Base-by-base conservation (phyloP, 73 alveolate genomes). In the Stentor coeruleus region DNA sequence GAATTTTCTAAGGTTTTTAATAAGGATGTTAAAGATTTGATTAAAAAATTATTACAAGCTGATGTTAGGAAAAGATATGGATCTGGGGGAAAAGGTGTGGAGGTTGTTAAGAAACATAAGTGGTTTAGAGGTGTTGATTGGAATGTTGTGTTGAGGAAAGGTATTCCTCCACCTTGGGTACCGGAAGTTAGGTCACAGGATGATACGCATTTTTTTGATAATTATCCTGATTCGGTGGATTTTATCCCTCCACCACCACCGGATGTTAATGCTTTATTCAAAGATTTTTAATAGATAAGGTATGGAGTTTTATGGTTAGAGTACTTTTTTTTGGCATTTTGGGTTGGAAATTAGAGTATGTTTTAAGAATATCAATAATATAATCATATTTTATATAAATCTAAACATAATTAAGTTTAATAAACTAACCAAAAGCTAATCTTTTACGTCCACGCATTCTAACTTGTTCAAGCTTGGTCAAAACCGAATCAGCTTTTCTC, bases 141-240 rank as follows among this genome's bases (percentile, higher is more conserved):
- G 97, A 82, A 49, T 6, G 15, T 59, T 39, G 94, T 93, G 0
- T 73, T 83, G 39, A 76, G 58, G 42, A 88, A 89, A 76, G 77
- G 89, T 73, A 83, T 91, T 35, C 98, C 96, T 35, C 91, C 98
- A 6, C 98, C 98, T 35, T 93, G 98, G 98, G 88, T 93, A n/a
- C 98, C 98, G n/a, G 87, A 84, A 20, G 76, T 93, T 28, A 85
- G 86, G 59, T 75, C 87, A 66, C 88, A 60, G 20, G 93, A 84
- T 20, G 98, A 93, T 74, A 93, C 95, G 3, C 82, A 83, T 59
- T 88, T 89, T 84, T 93, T 89, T 88, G 95, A 91, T 42, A 87
- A 84, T 28, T 93, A 91, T 81, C 96, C 96, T 26, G 98, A 93
- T 14, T 88, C 95, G 28, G 82, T 83, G 14, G 94, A 88, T 28